Evolutionary conservation across 2,329 filamentous ascomycete genomes (phyloP).

Genomic region (Xylaria hypoxylon): DNA sequence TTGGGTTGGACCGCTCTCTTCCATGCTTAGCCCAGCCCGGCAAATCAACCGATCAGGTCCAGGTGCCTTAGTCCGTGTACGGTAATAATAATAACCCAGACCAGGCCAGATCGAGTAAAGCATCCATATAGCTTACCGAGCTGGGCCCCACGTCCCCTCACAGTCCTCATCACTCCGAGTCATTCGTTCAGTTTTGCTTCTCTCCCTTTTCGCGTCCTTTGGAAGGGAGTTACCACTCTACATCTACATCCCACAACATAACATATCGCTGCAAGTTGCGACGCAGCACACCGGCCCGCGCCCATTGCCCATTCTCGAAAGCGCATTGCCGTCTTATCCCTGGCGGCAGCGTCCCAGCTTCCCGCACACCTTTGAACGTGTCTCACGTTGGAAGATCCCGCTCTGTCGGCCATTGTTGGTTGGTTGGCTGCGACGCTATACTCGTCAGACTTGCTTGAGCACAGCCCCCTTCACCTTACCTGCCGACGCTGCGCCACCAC

Average conservation of each 20-base stretch:
- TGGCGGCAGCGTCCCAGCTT: slow-evolving; percentile 23
- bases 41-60: slow-evolving; percentile 5
- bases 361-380: slow-evolving; percentile 28
- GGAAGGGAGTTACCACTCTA: slow-evolving; percentile 7
- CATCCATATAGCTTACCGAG: slow-evolving; percentile 19
- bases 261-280: background rate
- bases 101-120: slow-evolving; percentile 15
- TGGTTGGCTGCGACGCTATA: slow-evolving; percentile 38
- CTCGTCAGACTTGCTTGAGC: slow-evolving; percentile 46
- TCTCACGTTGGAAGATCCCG: slow-evolving; percentile 37
- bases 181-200: slow-evolving; percentile 2
- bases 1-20: slow-evolving; percentile 4
- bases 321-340: slow-evolving; percentile 9
- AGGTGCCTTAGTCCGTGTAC: background rate
- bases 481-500: slow-evolving; percentile 50
- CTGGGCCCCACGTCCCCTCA: slow-evolving; percentile 39
- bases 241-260: background rate
- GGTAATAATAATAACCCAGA: slow-evolving; percentile 17
- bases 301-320: slow-evolving; percentile 1
- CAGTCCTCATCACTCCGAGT: slow-evolving; percentile 30
- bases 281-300: slow-evolving; percentile 10
- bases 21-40: slow-evolving; percentile 8
- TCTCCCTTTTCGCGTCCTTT: slow-evolving; percentile 11
- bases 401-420: slow-evolving; percentile 33
- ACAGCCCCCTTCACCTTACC: slow-evolving; percentile 48